A percentile compares a stretch with the other conserved stretches of the same genome.
Evolutionary conservation across 768 basidiomycete species (phyloP).

Genomic region (Lactarius quietus): DNA sequence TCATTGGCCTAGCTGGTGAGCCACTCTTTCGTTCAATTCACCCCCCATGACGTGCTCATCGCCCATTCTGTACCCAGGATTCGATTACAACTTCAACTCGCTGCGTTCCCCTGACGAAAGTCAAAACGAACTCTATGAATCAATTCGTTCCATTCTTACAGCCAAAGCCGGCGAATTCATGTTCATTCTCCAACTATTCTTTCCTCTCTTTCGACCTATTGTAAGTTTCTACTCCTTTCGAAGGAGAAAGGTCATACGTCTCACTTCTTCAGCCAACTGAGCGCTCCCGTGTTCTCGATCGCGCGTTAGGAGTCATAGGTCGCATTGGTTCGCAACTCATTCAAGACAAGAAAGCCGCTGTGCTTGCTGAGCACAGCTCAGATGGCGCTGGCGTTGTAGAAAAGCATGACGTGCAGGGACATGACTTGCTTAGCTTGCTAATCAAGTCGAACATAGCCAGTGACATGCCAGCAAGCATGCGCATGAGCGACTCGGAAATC

Average conservation of each 20-base stretch:
- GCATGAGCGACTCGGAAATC: slow-evolving; percentile 34
- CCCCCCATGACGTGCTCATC: not conserved
- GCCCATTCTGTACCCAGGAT: slow-evolving; percentile 31
- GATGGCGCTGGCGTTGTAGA: slow-evolving; percentile 8
- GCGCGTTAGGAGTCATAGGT: slow-evolving; percentile 41
- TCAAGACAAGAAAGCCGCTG: slow-evolving; percentile 44
- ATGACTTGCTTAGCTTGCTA: slow-evolving; percentile 33
- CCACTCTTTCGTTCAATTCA: not conserved
- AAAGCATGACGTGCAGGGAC: slow-evolving; percentile 25
- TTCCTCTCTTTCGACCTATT: slow-evolving; percentile 40
- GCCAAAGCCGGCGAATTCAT: slow-evolving; percentile 26
- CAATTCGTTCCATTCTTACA: slow-evolving; percentile 35
- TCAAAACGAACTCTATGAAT: slow-evolving; percentile 35
- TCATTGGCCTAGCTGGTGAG: slow-evolving; percentile 30
- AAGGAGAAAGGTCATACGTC: not conserved
- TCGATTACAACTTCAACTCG: slow-evolving; percentile 38
- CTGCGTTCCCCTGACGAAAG: slow-evolving; percentile 28
- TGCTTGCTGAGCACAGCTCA: slow-evolving; percentile 20
- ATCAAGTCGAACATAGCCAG: slow-evolving; percentile 34
- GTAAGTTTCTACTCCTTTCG: slow-evolving; percentile 31
- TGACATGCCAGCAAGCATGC: slow-evolving; percentile 29
- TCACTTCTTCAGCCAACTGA: slow-evolving; percentile 28
- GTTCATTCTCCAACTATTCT: slow-evolving; percentile 33
- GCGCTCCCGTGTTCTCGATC: slow-evolving; percentile 23
- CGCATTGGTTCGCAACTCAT: slow-evolving; percentile 51